phyloP scores from a whole-genome alignment of 495 filamentous ascomycete genomes.

The Geoglossum glabrum region DNA sequence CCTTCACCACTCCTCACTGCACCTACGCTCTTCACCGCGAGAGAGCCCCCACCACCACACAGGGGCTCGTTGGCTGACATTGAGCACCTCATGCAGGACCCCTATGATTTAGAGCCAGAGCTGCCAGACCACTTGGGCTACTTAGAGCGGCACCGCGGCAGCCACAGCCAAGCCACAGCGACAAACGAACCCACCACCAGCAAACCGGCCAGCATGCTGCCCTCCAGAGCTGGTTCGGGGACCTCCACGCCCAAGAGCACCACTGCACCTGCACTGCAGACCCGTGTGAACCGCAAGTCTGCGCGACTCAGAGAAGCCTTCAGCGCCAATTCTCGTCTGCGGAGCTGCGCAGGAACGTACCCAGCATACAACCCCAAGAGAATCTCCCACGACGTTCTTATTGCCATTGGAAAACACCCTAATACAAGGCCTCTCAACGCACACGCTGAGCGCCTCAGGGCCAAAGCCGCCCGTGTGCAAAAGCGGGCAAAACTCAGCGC shows the following conservation, averaged over 20 bases:
- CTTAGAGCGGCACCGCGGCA: conserved; percentile 5
- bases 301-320: neutral
- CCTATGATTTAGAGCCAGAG: conserved; percentile 21
- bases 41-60: conserved; percentile 8
- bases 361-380: conserved; percentile 34
- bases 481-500: conserved; percentile 34
- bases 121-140: neutral
- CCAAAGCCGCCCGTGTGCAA: conserved; percentile 22
- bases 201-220: neutral
- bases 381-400: conserved; percentile 44
- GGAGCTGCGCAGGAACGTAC: neutral
- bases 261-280: neutral
- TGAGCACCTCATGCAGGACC: conserved; percentile 23
- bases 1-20: neutral
- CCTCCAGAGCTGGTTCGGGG: neutral
- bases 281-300: neutral
- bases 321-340: neutral
- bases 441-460: conserved; percentile 31
- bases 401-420: conserved; percentile 39
- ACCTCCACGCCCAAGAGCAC: neutral
- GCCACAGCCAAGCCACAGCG: neutral
- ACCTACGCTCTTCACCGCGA: conserved; percentile 8
- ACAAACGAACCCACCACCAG: neutral
- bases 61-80: conserved; percentile 29
- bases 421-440: conserved; percentile 34